A percentile compares a stretch with the other conserved stretches of the same genome.
phyloP scores from a whole-genome alignment of 2,329 filamentous ascomycete species.

The Tolypocladium album region DNA sequence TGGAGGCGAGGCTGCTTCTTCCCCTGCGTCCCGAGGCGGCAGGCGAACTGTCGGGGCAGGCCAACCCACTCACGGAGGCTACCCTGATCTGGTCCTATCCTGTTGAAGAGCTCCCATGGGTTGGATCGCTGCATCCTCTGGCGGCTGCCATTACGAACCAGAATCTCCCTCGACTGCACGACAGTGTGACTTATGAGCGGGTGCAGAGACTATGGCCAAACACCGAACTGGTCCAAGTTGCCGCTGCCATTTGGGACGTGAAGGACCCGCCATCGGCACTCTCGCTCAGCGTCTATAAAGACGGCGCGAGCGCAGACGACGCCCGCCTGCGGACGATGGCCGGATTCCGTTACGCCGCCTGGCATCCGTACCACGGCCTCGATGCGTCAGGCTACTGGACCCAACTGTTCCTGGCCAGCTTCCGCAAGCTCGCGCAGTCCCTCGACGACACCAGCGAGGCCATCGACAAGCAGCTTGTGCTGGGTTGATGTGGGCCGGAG shows the following conservation, averaged over 20 bases:
- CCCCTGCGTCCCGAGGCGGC: neutral
- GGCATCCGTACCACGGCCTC: slow-evolving; percentile 6
- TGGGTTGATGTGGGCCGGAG: neutral
- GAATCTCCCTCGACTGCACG: slow-evolving; percentile 2
- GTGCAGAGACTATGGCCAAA: slow-evolving; percentile 3
- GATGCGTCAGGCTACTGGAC: slow-evolving; percentile 5
- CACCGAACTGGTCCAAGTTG: neutral
- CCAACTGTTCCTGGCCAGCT: slow-evolving; percentile 1
- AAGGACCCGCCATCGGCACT: slow-evolving; percentile 1
- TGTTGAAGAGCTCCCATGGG: neutral
- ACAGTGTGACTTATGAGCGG: neutral
- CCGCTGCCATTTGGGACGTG: neutral
- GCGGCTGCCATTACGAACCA: neutral
- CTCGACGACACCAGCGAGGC: neutral
- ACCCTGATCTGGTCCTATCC: neutral
- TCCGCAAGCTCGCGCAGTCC: neutral
- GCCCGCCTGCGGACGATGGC: neutral
- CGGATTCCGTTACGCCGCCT: slow-evolving; percentile 6
- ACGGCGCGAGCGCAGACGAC: neutral
- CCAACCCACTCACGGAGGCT: neutral
- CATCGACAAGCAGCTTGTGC: slow-evolving; percentile 1
- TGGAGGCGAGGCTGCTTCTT: slow-evolving; percentile 4
- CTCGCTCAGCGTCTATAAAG: neutral
- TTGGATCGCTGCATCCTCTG: too few species aligned
- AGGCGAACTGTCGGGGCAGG: neutral